Percentiles rank a stretch among this genome's conserved stretches.
Conservation (phyloP, 805 yeast genomes). For the Teunomyces panamensis region DNA sequence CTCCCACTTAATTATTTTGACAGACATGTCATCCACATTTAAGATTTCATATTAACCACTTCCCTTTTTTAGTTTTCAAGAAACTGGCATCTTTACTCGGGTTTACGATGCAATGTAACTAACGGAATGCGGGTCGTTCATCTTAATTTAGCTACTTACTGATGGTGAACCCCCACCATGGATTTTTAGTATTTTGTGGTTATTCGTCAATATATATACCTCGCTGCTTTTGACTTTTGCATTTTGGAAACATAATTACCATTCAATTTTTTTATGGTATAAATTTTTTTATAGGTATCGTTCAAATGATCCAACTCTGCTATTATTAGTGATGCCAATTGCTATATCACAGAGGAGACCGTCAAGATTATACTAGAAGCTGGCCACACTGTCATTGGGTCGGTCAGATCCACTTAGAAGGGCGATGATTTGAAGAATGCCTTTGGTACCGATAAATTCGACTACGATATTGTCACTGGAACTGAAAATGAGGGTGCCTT, state of each 20-base stretch:
- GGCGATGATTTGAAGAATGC: constrained; percentile 23
- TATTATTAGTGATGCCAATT: constrained; percentile 31
- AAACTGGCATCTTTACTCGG: no score
- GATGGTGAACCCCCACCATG: no score
- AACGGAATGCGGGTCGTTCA: no score
- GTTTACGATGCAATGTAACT: no score
- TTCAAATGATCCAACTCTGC: constrained; percentile 10
- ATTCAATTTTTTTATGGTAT: background rate
- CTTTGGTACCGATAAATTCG: constrained; percentile 7
- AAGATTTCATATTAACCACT: no score
- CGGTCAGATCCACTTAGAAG: constrained; percentile 42
- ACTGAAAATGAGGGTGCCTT: constrained; percentile 14
- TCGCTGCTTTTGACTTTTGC: background rate
- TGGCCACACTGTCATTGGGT: constrained; percentile 24
- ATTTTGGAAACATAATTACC: background rate
- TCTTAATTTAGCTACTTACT: no score
- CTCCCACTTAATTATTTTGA: no score
- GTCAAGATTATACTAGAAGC: constrained; percentile 19
- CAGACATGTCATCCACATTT: no score
- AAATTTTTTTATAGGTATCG: background rate
- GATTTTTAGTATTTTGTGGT: no score
- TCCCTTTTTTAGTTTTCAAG: no score
- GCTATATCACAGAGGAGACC: constrained; percentile 28
- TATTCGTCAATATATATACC: no score
- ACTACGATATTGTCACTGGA: constrained; percentile 14